Base-by-base conservation (phyloP, 345 rosid species). In the Brassica incana region DNA sequence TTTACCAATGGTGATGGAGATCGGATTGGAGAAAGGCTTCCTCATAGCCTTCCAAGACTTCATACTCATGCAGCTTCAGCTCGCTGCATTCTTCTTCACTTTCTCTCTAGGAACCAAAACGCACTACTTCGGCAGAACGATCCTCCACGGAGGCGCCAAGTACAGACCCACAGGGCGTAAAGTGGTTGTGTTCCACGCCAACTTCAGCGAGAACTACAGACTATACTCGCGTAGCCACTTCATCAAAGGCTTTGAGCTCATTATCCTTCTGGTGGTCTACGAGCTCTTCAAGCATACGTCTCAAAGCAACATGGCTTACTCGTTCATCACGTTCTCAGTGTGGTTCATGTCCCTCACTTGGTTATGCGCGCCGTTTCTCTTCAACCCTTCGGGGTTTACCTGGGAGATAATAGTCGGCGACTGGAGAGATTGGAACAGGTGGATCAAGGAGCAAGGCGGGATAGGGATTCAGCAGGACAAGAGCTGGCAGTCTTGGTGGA, bases 401-500 rank as follows among this genome's bases (percentile, higher is more conserved):
- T 95, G 99, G 99, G 91, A 85, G 9, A 90, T 88, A 72, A 90
- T 95, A 68, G 97, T 95, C 16, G 97, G 91, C 67, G 99, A 92
- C 66, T 95, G 99, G 99, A 92, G 88, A 81, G 97, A 91, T 35
- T 95, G 97, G 99, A 95, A 92, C 81, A 92, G 89, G 89, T 95
- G 99, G 99, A 95, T 92, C 76, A 90, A 88, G 82, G 90, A 85
- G 80, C 94, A 90, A 88, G 99, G 97, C 25, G 99, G 99, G 8
- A 92, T 95, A 29, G 99, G 99, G 63, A 92, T 92, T 79, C 95
- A 89, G 68, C 92, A 90, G 62, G 97, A 95, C 65, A 95, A 91
- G 84, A 95, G 99, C 84, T 95, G 99, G 99, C 89, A 95, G 73
- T 92, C 99, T 14, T 95, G 99, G 99, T 95, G 99, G 99, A 83